phyloP scores from a whole-genome alignment of 1,284 basidiomycete species.

The Taiwanofungus camphoratus region DNA sequence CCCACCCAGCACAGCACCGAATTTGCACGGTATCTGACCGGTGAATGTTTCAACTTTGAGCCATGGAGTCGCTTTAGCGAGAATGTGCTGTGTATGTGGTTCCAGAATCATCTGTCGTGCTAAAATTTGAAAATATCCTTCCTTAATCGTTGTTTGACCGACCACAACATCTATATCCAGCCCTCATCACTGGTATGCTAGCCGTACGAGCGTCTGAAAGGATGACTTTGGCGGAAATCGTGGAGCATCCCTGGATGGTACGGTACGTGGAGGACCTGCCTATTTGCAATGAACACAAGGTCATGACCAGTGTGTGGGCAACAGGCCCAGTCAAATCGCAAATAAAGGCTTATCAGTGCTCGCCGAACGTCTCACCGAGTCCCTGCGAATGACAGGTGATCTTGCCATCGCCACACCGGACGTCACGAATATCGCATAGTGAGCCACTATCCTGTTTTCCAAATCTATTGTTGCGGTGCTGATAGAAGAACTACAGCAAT shows the following conservation, averaged over 20 bases:
- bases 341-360: constrained; percentile 45
- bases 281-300: not conserved
- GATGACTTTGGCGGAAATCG: constrained; percentile 67
- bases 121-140: too few relatives aligned
- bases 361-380: constrained; percentile 66
- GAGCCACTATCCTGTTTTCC: not conserved
- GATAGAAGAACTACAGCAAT: constrained; percentile 12
- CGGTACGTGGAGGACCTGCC: constrained; percentile 40
- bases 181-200: constrained; percentile 69
- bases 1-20: constrained; percentile 79
- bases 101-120: not conserved
- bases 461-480: not conserved
- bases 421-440: constrained; percentile 20
- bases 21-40: constrained; percentile 71
- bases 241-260: constrained; percentile 75
- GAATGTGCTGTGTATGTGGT: constrained; percentile 53
- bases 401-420: constrained; percentile 59
- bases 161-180: constrained; percentile 31
- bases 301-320: not conserved
- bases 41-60: constrained; percentile 68
- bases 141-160: not conserved
- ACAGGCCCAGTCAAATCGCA: constrained; percentile 68
- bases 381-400: constrained; percentile 63
- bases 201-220: constrained; percentile 68
- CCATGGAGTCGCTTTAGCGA: constrained; percentile 79